phyloP scores from a whole-genome alignment of 768 basidiomycete species.

The Rhizopogon vesiculosus region DNA sequence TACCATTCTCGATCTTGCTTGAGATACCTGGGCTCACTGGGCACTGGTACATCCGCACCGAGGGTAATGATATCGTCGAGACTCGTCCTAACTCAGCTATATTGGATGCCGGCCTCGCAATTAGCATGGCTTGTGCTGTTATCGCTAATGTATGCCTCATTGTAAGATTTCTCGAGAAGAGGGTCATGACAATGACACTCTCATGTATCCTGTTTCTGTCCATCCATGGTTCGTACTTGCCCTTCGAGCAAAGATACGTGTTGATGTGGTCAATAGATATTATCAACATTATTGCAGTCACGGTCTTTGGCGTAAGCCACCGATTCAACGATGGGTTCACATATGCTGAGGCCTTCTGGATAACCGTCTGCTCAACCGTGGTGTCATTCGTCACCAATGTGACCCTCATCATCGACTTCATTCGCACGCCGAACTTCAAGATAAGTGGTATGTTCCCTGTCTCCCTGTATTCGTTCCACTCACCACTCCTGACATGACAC shows the following conservation, averaged over 20 bases:
- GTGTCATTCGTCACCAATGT: slow-evolving; percentile 62
- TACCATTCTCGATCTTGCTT: slow-evolving; percentile 77
- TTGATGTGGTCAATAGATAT: slow-evolving; percentile 40
- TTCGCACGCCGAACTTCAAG: slow-evolving; percentile 56
- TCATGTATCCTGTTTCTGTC: slow-evolving; percentile 60
- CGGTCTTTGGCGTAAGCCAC: slow-evolving; percentile 58
- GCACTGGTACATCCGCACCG: slow-evolving; percentile 65
- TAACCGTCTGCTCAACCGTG: slow-evolving; percentile 70
- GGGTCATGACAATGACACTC: slow-evolving; percentile 58
- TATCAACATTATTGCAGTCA: slow-evolving; percentile 60
- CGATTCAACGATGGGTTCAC: slow-evolving; percentile 63
- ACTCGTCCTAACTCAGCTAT: slow-evolving; percentile 48
- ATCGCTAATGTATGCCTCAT: slow-evolving; percentile 67
- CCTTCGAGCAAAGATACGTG: neutral
- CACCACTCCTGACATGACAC: neutral
- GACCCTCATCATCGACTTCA: slow-evolving; percentile 60
- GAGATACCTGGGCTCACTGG: slow-evolving; percentile 79
- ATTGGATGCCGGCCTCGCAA: slow-evolving; percentile 53
- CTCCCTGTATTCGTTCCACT: neutral
- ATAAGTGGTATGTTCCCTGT: slow-evolving; percentile 45
- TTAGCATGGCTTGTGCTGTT: slow-evolving; percentile 66
- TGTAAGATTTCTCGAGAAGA: slow-evolving; percentile 66
- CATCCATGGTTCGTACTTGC: slow-evolving; percentile 52
- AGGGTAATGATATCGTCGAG: slow-evolving; percentile 35
- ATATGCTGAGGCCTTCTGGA: slow-evolving; percentile 70